Evolutionary conservation across 2,329 filamentous ascomycete species (phyloP).

Genomic region (Arthrobotrys sinensis): DNA sequence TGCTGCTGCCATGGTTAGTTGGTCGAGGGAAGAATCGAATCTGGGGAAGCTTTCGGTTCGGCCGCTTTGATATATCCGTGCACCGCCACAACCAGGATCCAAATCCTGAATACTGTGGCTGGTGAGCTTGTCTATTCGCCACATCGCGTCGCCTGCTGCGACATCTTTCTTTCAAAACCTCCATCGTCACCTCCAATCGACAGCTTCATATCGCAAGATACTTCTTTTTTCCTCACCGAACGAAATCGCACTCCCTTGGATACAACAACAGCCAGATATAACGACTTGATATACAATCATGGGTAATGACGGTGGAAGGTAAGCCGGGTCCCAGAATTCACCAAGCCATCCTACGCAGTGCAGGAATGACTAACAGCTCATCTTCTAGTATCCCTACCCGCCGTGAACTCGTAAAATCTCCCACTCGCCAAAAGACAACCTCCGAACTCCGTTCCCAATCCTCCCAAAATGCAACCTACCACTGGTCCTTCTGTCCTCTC

Average conservation of each 20-base stretch:
- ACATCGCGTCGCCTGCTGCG: conserved; percentile 20
- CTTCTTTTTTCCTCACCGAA: neutral
- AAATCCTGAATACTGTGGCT: conserved; percentile 48
- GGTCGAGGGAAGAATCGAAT: conserved; percentile 2
- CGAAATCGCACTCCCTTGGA: neutral
- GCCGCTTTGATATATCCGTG: conserved; percentile 52
- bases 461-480: conserved; percentile 86
- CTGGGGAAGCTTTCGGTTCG: conserved; percentile 21
- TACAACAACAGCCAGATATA: neutral
- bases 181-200: conserved; percentile 5
- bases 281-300: conserved; percentile 71
- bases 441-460: conserved; percentile 90
- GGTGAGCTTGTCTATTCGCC: conserved; percentile 18
- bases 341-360: neutral
- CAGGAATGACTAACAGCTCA: conserved; percentile 35
- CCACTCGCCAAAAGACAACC: conserved; percentile 84
- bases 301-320: conserved; percentile 96
- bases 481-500: conserved; percentile 90
- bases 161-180: neutral
- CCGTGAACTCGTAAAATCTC: conserved; percentile 94
- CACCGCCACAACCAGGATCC: conserved; percentile 59
- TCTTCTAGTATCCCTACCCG: conserved; percentile 84
- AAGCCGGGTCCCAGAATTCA: conserved; percentile 58
- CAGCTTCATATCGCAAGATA: neutral
- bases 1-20: conserved; percentile 11